These are phyloP conservation scores for Plasmodium adleri DNA, from an alignment of 169 alveolate genomes.

Conservation along the genomic window DNA sequence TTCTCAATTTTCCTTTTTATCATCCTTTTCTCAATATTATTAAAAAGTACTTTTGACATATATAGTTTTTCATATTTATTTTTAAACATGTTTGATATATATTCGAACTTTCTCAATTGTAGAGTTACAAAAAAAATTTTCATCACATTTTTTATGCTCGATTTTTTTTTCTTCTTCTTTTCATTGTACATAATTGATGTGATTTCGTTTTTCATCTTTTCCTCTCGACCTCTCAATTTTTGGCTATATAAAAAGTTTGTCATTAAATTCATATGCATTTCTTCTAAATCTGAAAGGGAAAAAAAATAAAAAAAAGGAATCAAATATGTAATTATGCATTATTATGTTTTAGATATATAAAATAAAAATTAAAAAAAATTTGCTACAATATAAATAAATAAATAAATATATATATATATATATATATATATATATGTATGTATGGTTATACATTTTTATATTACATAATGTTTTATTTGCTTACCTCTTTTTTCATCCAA, in stretches of 20 bases:
- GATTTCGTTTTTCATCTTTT: constrained; percentile 15
- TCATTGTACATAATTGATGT: constrained; percentile 32
- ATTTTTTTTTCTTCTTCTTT: constrained; percentile 32
- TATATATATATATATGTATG: not conserved
- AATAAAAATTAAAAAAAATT: not conserved
- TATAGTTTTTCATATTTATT: constrained; percentile 9
- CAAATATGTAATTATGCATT: not conserved
- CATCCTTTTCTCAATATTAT: constrained; percentile 31
- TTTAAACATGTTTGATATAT: constrained; percentile 1
- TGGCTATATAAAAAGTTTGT: constrained; percentile 6
- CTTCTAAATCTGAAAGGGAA: constrained; percentile 16
- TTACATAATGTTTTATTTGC: not conserved
- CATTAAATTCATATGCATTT: not conserved
- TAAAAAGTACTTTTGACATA: constrained; percentile 29
- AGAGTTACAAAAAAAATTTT: constrained; percentile 25
- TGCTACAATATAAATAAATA: not conserved
- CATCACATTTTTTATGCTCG: constrained; percentile 22
- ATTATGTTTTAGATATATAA: not conserved
- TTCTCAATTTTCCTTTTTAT: constrained; percentile 54
- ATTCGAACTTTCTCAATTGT: constrained; percentile 15
- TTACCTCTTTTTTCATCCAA: constrained; percentile 9
- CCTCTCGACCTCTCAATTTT: constrained; percentile 4
- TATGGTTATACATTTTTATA: not conserved
- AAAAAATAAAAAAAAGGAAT: not conserved
- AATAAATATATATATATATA: not conserved